These are phyloP conservation scores for Xanthoceras sorbifolium DNA, from an alignment of 345 rosid genomes.

Conservation along the genomic window DNA sequence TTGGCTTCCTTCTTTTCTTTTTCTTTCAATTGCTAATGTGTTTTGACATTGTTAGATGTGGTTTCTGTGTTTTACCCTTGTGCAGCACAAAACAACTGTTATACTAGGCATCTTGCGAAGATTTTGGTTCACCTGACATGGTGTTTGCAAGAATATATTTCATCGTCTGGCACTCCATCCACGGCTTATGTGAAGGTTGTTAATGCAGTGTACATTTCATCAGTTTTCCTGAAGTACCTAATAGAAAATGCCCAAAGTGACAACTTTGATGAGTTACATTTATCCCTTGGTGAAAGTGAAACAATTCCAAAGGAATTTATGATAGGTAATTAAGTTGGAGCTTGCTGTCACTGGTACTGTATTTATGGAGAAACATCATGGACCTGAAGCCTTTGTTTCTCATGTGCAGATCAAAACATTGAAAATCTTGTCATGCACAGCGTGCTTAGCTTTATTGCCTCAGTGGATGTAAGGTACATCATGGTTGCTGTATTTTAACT, in stretches of 20 bases:
- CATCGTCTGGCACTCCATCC: slow-evolving; percentile 46
- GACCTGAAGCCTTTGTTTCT: slow-evolving; percentile 29
- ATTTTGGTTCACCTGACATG: slow-evolving; percentile 77
- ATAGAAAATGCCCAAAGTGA: slow-evolving; percentile 65
- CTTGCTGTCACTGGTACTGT: not conserved
- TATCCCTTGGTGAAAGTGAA: slow-evolving; percentile 72
- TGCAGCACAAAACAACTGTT: slow-evolving; percentile 74
- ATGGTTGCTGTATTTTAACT: slow-evolving; percentile 10
- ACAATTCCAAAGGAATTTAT: slow-evolving; percentile 53
- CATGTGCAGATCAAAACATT: slow-evolving; percentile 67
- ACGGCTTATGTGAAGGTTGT: slow-evolving; percentile 56
- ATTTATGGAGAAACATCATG: not conserved
- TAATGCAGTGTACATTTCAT: slow-evolving; percentile 75
- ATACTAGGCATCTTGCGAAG: slow-evolving; percentile 87
- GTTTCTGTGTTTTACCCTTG: not conserved
- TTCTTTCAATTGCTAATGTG: not conserved
- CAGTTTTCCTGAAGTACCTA: slow-evolving; percentile 76
- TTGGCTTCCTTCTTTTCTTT: not conserved
- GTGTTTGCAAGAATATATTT: slow-evolving; percentile 79
- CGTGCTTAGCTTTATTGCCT: slow-evolving; percentile 73
- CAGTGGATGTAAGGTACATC: slow-evolving; percentile 76
- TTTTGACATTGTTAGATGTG: not conserved
- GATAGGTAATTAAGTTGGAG: slow-evolving; percentile 44
- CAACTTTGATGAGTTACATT: slow-evolving; percentile 50
- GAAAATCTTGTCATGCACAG: slow-evolving; percentile 74